Conservation (phyloP, 1,284 basidiomycete species). For the Cryptococcus sp. region DNA sequence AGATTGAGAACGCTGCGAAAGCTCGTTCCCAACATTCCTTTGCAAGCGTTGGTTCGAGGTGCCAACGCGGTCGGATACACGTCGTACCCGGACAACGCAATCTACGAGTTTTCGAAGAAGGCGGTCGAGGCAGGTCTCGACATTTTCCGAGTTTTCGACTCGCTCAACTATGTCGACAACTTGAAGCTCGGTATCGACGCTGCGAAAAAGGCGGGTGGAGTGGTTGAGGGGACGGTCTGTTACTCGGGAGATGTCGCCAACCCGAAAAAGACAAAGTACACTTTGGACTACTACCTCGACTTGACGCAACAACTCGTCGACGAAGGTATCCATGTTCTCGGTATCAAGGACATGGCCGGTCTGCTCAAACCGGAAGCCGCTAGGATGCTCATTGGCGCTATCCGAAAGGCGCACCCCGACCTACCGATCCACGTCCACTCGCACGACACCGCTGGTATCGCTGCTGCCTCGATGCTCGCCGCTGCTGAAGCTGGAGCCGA, state of each 20-base stretch:
- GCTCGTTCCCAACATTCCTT: slow-evolving; percentile 96
- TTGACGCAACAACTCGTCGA: slow-evolving; percentile 89
- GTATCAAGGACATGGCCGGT: slow-evolving; percentile 99
- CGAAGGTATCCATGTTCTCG: slow-evolving; percentile 94
- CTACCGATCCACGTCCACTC: slow-evolving; percentile 99
- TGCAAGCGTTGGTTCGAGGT: slow-evolving; percentile 97
- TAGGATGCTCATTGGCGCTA: slow-evolving; percentile 84
- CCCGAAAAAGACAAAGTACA: slow-evolving; percentile 96
- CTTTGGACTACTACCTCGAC: slow-evolving; percentile 94
- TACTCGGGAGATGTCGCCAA: slow-evolving; percentile 97
- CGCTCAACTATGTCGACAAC: slow-evolving; percentile 96
- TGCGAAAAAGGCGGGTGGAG: slow-evolving; percentile 99
- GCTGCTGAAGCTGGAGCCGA: slow-evolving; percentile 94
- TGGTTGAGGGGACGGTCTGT: slow-evolving; percentile 95
- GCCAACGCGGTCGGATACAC: slow-evolving; percentile 99
- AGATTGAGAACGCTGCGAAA: slow-evolving; percentile 87
- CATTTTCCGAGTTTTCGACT: slow-evolving; percentile 99
- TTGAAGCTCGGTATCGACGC: slow-evolving; percentile 97
- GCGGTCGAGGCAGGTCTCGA: slow-evolving; percentile 98
- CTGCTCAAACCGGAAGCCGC: slow-evolving; percentile 93
- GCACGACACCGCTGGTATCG: slow-evolving; percentile 98
- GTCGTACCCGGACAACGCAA: slow-evolving; percentile 98
- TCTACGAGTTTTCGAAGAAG: slow-evolving; percentile 97
- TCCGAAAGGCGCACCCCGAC: slow-evolving; percentile 93
- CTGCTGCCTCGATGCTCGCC: slow-evolving; percentile 92